Base-by-base conservation (phyloP, 345 rosid genomes). In the Noccaea caerulescens region DNA sequence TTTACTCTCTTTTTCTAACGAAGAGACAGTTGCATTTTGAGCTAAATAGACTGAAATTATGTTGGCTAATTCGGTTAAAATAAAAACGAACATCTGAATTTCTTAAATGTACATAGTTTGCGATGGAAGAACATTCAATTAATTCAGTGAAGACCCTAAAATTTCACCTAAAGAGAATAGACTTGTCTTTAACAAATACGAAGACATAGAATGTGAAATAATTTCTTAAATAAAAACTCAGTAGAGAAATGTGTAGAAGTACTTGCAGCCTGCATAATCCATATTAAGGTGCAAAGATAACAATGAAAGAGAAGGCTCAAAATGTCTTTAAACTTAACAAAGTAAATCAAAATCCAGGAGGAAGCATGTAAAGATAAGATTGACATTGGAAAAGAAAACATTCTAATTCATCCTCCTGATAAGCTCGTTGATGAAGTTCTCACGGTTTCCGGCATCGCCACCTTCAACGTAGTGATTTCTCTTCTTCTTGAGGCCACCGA, bases 401-500 rank as follows among this genome's bases (percentile, higher is more conserved):
- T 73, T 18, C 58, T 85, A 93, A 66, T 93, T 93, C 98, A 91
- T 93, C 69, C 98, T 89, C 81, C 94, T 82, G 79, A 89, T 85
- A 62, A 89, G 88, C 80, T 87, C 94, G 74, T 90, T 93, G 74
- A 93, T 86, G 76, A 76, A 88, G 65, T 86, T 80, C 68, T 93
- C 97, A 3, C 79, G 83, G 73, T 85, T 82, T 42, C 91, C 98
- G 0, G 97, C 97, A 76, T 93, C 98, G 42, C 97, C 98, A 0
- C 98, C 98, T 79, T 93, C 98, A 0, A 93, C 97, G 43, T 93
- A 93, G 79, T 93, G 98, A 69, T 91, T 90, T 61, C 98, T 87
- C 85, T 88, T 91, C 87, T 87, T 91, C 83, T 90, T 82, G 50
- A 93, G 49, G 66, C 97, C 98, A 32, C 96, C 90, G 49, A 84